Evolutionary conservation across 2,329 filamentous ascomycete species (phyloP).

Genomic region (Neurospora crassa): DNA sequence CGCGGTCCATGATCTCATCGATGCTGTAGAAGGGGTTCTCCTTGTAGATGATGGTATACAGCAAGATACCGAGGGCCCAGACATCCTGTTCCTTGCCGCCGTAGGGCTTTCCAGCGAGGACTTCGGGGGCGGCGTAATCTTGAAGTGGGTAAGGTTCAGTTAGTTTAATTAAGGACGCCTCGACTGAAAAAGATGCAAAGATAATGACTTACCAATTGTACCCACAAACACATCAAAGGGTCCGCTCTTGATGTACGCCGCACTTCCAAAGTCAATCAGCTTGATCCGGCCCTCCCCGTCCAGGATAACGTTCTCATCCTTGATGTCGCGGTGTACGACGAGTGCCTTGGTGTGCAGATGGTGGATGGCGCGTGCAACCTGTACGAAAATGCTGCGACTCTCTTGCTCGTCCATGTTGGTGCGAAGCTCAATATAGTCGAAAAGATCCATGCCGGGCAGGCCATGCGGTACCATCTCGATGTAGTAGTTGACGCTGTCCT

Average conservation of each 20-base stretch:
- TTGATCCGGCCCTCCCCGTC: constrained; percentile 95
- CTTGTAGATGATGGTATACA: constrained; percentile 99
- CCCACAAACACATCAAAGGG: constrained; percentile 99
- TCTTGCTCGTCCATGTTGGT: constrained; percentile 95
- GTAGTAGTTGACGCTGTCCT: constrained; percentile 88
- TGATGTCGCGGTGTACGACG: constrained; percentile 96
- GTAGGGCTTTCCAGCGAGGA: constrained; percentile 85
- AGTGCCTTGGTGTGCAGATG: constrained; percentile 84
- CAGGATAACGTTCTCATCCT: constrained; percentile 94
- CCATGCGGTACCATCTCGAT: constrained; percentile 97
- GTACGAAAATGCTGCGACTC: constrained; percentile 88
- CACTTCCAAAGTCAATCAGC: constrained; percentile 95
- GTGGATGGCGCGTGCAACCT: constrained; percentile 81
- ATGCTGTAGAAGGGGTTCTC: constrained; percentile 99
- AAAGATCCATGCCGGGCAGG: constrained; percentile 93
- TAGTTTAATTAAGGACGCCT: too few relatives aligned
- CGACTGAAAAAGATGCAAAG: not conserved
- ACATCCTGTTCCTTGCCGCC: constrained; percentile 95
- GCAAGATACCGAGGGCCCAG: constrained; percentile 91
- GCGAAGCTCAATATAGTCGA: constrained; percentile 95
- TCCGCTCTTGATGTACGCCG: constrained; percentile 95
- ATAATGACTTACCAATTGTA: constrained; percentile 67
- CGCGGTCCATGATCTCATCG: constrained; percentile 97
- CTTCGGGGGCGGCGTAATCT: constrained; percentile 99
- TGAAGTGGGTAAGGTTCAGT: constrained; percentile 7